Conservation (phyloP, 2,329 filamentous ascomycete species). For the Emmonsiellopsis sp. region DNA sequence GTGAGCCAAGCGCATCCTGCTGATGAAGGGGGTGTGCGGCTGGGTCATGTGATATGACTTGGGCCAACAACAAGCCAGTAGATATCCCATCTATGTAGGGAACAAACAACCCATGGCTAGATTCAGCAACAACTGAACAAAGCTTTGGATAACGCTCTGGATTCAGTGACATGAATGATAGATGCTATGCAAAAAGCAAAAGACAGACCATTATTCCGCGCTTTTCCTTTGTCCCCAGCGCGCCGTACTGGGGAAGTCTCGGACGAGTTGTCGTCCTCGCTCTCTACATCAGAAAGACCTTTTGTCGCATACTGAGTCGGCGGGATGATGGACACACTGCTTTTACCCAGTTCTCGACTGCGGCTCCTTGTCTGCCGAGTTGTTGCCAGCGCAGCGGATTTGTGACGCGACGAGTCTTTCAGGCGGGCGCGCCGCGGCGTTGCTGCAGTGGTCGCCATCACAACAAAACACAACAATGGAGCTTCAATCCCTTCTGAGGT, state of each 20-base stretch:
- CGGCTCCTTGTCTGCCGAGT: slow-evolving; percentile 1
- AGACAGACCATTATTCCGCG: background rate
- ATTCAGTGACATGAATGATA: background rate
- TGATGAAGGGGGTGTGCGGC: background rate
- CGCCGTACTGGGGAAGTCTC: no score
- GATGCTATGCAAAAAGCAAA: background rate
- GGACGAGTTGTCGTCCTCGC: background rate
- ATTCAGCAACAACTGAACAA: no score
- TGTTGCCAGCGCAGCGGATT: background rate
- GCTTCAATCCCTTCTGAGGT: no score
- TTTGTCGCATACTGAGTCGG: background rate
- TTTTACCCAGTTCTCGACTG: slow-evolving; percentile 2
- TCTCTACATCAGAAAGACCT: background rate
- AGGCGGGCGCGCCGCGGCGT: background rate
- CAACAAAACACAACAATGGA: background rate
- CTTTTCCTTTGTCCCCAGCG: background rate
- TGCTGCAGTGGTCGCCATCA: background rate
- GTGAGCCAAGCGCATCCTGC: background rate
- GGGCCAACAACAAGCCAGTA: no score
- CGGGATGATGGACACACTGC: background rate
- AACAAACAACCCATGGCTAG: no score
- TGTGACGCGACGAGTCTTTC: background rate
- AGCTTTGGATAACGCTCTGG: no score
- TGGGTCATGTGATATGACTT: no score
- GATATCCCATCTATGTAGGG: no score